Conservation (phyloP, 805 yeast genomes). For the Cyberlindnera maclurae region DNA sequence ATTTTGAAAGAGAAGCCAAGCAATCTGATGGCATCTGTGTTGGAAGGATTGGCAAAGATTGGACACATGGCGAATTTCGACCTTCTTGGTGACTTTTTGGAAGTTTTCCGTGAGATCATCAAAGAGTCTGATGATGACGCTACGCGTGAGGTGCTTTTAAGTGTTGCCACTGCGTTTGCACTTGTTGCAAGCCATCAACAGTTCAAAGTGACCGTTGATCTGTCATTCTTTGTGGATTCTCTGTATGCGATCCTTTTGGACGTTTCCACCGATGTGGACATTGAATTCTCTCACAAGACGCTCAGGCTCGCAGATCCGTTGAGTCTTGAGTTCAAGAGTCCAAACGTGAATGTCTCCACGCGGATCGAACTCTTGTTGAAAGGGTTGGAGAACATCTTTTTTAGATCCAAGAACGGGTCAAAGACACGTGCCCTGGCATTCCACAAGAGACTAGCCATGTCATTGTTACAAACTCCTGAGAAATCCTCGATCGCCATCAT, state of each 20-base stretch:
- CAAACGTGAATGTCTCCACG: conserved; percentile 80
- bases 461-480: conserved; percentile 74
- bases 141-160: conserved; percentile 67
- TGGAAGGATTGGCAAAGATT: conserved; percentile 85
- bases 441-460: conserved; percentile 67
- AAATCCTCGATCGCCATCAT: conserved; percentile 74
- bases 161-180: conserved; percentile 87
- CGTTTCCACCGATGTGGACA: conserved; percentile 68
- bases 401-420: conserved; percentile 64
- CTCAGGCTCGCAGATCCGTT: conserved; percentile 77
- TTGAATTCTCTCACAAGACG: conserved; percentile 80
- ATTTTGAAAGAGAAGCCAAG: conserved; percentile 59
- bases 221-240: conserved; percentile 71
- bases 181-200: conserved; percentile 68
- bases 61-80: conserved; percentile 93
- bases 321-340: conserved; percentile 39
- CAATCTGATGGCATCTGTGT: conserved; percentile 71
- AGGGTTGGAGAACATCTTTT: conserved; percentile 75
- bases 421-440: conserved; percentile 69
- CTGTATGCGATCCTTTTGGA: conserved; percentile 64
- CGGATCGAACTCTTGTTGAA: conserved; percentile 77
- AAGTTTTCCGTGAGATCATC: conserved; percentile 79
- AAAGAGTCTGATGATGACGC: conserved; percentile 39
- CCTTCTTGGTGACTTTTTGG: conserved; percentile 84
- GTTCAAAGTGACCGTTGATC: conserved; percentile 70